Conservation (phyloP, 179 eudicot species). For the Beta lomatogona region DNA sequence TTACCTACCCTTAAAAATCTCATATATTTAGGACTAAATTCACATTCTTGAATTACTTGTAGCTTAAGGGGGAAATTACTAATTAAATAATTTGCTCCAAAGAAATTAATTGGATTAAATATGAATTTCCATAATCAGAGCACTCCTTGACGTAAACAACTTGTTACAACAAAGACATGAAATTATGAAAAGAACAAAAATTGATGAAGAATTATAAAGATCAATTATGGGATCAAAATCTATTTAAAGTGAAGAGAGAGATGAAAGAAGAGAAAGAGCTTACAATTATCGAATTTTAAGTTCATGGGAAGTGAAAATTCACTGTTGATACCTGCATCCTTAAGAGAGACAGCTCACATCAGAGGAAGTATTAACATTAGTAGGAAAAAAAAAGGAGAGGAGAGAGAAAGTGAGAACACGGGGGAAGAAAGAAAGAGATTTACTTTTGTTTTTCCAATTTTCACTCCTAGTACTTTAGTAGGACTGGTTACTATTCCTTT, state of each 20-base stretch:
- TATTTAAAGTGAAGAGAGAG: background rate
- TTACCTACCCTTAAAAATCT: background rate
- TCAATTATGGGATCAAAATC: background rate
- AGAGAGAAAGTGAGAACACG: background rate
- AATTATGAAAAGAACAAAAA: background rate
- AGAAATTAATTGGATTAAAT: background rate
- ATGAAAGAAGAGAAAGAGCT: background rate
- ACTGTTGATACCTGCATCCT: slow-evolving; percentile 13
- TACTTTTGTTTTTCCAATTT: background rate
- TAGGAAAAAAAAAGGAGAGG: background rate
- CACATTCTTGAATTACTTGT: no score
- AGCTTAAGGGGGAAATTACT: background rate
- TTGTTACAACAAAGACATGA: background rate
- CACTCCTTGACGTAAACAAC: background rate
- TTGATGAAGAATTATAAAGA: background rate
- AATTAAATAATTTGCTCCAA: background rate
- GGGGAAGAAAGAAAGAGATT: background rate
- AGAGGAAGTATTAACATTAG: slow-evolving; percentile 6
- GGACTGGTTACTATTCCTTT: background rate
- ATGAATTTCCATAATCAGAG: background rate
- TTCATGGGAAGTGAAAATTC: background rate
- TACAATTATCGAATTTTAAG: background rate
- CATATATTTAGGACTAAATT: no score
- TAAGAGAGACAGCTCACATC: slow-evolving; percentile 16
- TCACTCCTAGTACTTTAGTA: background rate